These are phyloP conservation scores for Clarireedia hainanense DNA, from an alignment of 2,329 filamentous ascomycete species.

Conservation along the genomic window DNA sequence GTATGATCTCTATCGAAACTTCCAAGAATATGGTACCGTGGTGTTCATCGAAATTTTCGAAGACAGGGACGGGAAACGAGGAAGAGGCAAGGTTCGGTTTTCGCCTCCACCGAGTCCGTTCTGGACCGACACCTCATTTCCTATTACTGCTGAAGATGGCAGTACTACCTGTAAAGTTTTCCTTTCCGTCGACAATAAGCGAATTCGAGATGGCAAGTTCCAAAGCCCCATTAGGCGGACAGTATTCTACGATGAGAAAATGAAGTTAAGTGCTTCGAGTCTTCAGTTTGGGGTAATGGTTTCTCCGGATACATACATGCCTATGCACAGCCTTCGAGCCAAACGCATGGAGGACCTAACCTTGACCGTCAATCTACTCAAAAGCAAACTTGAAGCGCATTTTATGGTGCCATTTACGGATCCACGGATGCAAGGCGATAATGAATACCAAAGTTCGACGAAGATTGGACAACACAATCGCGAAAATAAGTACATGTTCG, in stretches of 20 bases:
- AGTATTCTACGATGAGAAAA: conserved; percentile 26
- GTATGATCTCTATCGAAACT: background rate
- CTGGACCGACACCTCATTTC: conserved; percentile 33
- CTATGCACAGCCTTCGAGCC: conserved; percentile 13
- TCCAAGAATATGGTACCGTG: conserved; percentile 28
- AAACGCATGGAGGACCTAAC: conserved; percentile 19
- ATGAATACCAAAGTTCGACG: conserved; percentile 3
- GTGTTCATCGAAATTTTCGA: conserved; percentile 48
- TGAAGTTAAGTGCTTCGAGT: conserved; percentile 36
- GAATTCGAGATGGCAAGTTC: background rate
- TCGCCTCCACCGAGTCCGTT: conserved; percentile 48
- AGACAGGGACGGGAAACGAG: conserved; percentile 31
- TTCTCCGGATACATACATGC: conserved; percentile 46
- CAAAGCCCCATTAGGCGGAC: conserved; percentile 23
- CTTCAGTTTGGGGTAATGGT: conserved; percentile 58
- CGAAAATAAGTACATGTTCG: conserved; percentile 28
- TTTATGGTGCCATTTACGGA: conserved; percentile 32
- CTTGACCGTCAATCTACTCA: conserved; percentile 34
- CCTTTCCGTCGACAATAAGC: background rate
- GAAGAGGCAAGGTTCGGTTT: conserved; percentile 44
- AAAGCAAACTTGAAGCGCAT: conserved; percentile 33
- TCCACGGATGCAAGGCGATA: conserved; percentile 16
- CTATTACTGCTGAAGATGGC: background rate
- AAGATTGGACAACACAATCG: conserved; percentile 18
- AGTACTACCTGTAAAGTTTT: background rate